Conservation (phyloP, 2,329 filamentous ascomycete species). For the Pleurostoma richardsiae region DNA sequence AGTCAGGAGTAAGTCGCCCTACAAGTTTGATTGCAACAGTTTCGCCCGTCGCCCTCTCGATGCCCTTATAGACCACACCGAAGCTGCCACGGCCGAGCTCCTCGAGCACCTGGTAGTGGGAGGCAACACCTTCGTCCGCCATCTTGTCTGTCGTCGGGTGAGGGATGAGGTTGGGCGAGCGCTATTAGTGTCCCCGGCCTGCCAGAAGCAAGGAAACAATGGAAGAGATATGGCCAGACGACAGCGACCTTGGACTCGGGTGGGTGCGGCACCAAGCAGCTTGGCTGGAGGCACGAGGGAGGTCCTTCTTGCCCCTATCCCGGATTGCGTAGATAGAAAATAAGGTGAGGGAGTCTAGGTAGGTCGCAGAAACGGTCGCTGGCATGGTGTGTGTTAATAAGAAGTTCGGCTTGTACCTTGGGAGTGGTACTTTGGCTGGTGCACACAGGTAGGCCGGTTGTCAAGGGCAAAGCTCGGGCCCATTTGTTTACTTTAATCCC, state of each 20-base stretch:
- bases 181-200: not conserved
- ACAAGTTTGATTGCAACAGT: slow-evolving; percentile 97
- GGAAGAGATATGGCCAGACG: not conserved
- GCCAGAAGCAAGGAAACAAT: not conserved
- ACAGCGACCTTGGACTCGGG: not conserved
- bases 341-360: no score
- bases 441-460: no score
- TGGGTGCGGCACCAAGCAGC: not conserved
- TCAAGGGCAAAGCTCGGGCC: no score
- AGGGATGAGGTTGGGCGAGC: not conserved
- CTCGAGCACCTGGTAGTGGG: slow-evolving; percentile 90
- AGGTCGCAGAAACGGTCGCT: no score
- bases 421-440: no score
- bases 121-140: slow-evolving; percentile 65
- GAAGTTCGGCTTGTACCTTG: no score
- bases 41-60: slow-evolving; percentile 84
- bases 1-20: slow-evolving; percentile 27
- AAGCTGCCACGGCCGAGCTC: slow-evolving; percentile 96
- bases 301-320: not conserved
- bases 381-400: no score
- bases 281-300: not conserved
- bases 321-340: no score
- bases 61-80: slow-evolving; percentile 93
- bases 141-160: slow-evolving; percentile 29
- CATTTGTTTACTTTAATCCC: no score